phyloP scores from a whole-genome alignment of 208 protist genomes.

The Zelonia costaricensis region DNA sequence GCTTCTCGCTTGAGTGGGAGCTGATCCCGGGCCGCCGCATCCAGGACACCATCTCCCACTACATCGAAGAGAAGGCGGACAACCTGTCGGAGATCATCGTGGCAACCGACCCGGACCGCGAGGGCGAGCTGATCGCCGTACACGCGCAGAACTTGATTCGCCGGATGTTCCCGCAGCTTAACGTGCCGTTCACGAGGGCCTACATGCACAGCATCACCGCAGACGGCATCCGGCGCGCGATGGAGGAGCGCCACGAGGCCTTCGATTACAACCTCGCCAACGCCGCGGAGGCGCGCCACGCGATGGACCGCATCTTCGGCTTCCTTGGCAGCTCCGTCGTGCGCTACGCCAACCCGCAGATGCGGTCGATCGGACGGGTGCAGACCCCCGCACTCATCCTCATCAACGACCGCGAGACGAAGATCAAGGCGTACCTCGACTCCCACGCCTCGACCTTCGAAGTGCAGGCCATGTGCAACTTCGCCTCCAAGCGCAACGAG shows the following conservation, averaged over 20 bases:
- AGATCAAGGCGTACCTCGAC: slow-evolving; percentile 63
- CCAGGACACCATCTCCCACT: slow-evolving; percentile 78
- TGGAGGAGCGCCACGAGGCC: slow-evolving; percentile 58
- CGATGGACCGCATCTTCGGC: slow-evolving; percentile 91
- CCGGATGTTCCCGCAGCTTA: slow-evolving; percentile 75
- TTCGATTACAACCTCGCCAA: slow-evolving; percentile 88
- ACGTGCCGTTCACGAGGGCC: slow-evolving; percentile 85
- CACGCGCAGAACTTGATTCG: slow-evolving; percentile 79
- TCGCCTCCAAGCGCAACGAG: slow-evolving; percentile 32
- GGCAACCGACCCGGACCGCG: slow-evolving; percentile 90
- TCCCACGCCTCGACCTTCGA: slow-evolving; percentile 58
- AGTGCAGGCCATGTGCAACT: slow-evolving; percentile 63
- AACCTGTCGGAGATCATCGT: slow-evolving; percentile 91
- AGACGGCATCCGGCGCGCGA: slow-evolving; percentile 77
- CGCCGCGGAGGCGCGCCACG: slow-evolving; percentile 87
- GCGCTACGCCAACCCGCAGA: slow-evolving; percentile 83
- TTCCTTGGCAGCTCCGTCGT: slow-evolving; percentile 92
- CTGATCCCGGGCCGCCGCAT: slow-evolving; percentile 73
- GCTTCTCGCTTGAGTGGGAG: slow-evolving; percentile 79
- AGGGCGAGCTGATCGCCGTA: slow-evolving; percentile 91
- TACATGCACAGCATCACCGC: slow-evolving; percentile 93
- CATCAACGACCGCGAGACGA: slow-evolving; percentile 76
- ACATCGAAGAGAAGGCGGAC: slow-evolving; percentile 74
- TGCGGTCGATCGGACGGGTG: slow-evolving; percentile 91
- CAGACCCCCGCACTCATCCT: slow-evolving; percentile 91